Evolutionary conservation across 2,329 filamentous ascomycete species (phyloP), one percentile per base, ranked within the genome.

Genomic region (Fusarium sp.): DNA sequence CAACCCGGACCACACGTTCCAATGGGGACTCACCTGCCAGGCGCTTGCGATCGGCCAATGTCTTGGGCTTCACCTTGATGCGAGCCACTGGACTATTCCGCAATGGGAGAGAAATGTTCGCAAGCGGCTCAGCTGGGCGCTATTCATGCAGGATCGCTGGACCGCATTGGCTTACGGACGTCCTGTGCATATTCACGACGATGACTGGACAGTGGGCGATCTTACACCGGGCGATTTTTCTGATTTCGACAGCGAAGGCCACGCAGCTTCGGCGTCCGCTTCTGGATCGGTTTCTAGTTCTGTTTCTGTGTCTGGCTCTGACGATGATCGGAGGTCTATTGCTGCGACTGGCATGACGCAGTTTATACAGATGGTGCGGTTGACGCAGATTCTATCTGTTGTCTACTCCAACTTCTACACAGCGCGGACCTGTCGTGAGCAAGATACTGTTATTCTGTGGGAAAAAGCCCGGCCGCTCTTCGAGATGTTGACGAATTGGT

Each of bases 81-180:
- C 87, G 51, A 85, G 85, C 5, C 80, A 83, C 45, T 91, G 89
- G 90, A 81, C 84, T 17, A 86, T 91, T 47, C 89, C 89, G 2
- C 79, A 81, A 18, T 90, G 88, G 88, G 90, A 91, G 77, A 85
- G 86, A 54, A 85, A 87, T 11, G 79, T 90, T 26, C 83, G 90
- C 33, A 89, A 87, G 77, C 83, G 90, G 24, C 80, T 91, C 15
- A 87, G 86, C 10, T 91, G 89, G 89, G 89, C 86, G 15, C 79
- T 90, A 3, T 91, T 85, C 74, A 88, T 90, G 83, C 89, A 91
- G 76, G 89, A 91, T 72, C 88, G 87, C 74, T 91, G 87, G 89
- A 80, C 78, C 22, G 78, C 78, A 47, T 66, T 80, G 48, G 77
- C 78, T 35, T 79, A 78, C 45, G 78, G 78, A 9, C 76, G 78